Percentiles rank a stretch among this genome's conserved stretches.
Conservation (phyloP, 2,329 filamentous ascomycete species). For the Sporothrix brunneoviolacea region DNA sequence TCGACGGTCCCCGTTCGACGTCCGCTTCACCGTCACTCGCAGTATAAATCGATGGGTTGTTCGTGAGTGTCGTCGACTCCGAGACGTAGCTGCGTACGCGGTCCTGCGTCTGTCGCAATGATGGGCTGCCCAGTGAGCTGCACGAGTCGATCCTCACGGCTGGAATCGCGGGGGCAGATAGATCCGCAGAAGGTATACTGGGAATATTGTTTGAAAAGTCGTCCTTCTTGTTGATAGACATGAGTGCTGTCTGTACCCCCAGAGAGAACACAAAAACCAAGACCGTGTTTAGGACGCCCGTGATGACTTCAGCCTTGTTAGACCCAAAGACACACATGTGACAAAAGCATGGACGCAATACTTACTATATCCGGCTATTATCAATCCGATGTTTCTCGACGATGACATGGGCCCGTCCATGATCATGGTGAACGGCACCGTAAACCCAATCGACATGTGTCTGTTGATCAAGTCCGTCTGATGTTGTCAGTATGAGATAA, state of each 20-base stretch:
- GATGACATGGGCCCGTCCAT: constrained; percentile 29
- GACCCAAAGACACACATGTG: too few relatives aligned
- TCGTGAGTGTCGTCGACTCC: constrained; percentile 18
- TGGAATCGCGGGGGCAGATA: background rate
- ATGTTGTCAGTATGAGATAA: too few relatives aligned
- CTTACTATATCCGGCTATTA: constrained; percentile 40
- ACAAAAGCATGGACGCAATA: background rate
- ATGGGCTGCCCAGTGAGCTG: background rate
- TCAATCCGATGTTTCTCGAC: constrained; percentile 31
- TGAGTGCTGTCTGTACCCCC: constrained; percentile 21
- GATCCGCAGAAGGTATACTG: too few relatives aligned
- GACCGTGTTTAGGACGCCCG: constrained; percentile 26
- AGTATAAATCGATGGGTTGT: background rate
- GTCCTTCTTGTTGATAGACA: background rate
- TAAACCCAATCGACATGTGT: constrained; percentile 46
- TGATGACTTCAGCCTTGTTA: constrained; percentile 23
- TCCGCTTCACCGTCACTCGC: background rate
- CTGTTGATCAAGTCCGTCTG: constrained; percentile 46
- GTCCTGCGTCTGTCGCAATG: background rate
- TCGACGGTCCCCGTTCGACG: background rate
- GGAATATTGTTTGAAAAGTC: too few relatives aligned
- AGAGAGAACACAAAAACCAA: constrained; percentile 24
- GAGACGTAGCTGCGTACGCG: constrained; percentile 18
- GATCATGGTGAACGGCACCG: constrained; percentile 43
- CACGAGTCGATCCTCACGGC: constrained; percentile 1